Percentiles rank a stretch among this genome's conserved stretches.
Evolutionary conservation across 306 rosid species (phyloP).

Genomic region (Boehmeria nivea): DNA sequence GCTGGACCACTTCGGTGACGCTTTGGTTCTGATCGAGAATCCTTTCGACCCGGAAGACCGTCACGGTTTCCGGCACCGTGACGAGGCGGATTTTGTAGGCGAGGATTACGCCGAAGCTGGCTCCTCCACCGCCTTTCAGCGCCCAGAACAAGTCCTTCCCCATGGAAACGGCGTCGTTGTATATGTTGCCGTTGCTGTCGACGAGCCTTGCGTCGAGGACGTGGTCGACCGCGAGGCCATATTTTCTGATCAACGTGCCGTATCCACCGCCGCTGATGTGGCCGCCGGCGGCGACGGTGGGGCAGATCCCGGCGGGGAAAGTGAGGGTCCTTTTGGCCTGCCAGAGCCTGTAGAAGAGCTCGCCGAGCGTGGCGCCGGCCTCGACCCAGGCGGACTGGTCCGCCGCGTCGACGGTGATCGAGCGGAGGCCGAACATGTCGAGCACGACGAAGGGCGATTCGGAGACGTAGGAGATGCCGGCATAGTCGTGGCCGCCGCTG

Average conservation of each 20-base stretch:
- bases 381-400: constrained; percentile 41
- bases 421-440: constrained; percentile 43
- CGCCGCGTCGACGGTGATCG: constrained; percentile 26
- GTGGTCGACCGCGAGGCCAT: constrained; percentile 40
- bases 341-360: constrained; percentile 37
- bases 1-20: constrained; percentile 12
- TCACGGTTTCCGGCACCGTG: constrained; percentile 34
- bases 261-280: constrained; percentile 31
- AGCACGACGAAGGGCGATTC: constrained; percentile 37
- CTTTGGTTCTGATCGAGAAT: constrained; percentile 31
- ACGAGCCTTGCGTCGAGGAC: constrained; percentile 46
- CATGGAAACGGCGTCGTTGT: constrained; percentile 34
- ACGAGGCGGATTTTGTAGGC: constrained; percentile 43
- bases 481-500: constrained; percentile 34
- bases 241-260: constrained; percentile 27
- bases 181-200: constrained; percentile 37
- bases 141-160: constrained; percentile 59
- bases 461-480: constrained; percentile 28
- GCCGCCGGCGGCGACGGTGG: constrained; percentile 27
- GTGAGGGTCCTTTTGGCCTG: constrained; percentile 14
- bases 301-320: constrained; percentile 24
- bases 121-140: constrained; percentile 55
- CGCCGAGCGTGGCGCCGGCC: constrained; percentile 52
- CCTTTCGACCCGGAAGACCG: constrained; percentile 36
- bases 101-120: constrained; percentile 56